Percentiles rank a stretch among this genome's conserved stretches.
These are phyloP conservation scores for Metschnikowia baotianmanensis DNA, from an alignment of 805 yeast genomes.

Conservation along the genomic window DNA sequence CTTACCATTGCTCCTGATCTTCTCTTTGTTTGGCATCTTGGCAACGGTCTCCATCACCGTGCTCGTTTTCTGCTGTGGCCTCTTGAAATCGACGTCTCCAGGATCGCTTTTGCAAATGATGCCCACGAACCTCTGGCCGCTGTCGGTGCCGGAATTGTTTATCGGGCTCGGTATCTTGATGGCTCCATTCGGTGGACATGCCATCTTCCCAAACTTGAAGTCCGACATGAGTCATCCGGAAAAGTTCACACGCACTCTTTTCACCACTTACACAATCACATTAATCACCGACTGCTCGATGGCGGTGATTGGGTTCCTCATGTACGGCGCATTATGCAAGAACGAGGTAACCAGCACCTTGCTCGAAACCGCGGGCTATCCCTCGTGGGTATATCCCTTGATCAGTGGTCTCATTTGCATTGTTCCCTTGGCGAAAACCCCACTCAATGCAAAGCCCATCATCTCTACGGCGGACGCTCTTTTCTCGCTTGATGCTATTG, in stretches of 20 bases:
- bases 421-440: slow-evolving; percentile 41
- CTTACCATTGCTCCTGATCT: slow-evolving; percentile 50
- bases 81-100: slow-evolving; percentile 38
- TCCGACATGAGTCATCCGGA: slow-evolving; percentile 72
- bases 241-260: slow-evolving; percentile 52
- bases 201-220: slow-evolving; percentile 74
- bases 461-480: slow-evolving; percentile 36
- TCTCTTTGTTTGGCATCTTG: slow-evolving; percentile 55
- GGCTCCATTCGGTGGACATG: slow-evolving; percentile 86
- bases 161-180: slow-evolving; percentile 61
- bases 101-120: slow-evolving; percentile 56
- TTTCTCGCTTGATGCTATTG: slow-evolving; percentile 19
- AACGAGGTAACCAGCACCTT: slow-evolving; percentile 81
- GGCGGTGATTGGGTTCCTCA: slow-evolving; percentile 67
- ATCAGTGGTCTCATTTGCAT: slow-evolving; percentile 36
- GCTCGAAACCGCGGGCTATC: slow-evolving; percentile 64
- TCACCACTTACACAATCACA: slow-evolving; percentile 57
- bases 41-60: slow-evolving; percentile 51
- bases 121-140: slow-evolving; percentile 36
- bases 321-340: slow-evolving; percentile 70
- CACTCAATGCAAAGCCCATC: slow-evolving; percentile 38
- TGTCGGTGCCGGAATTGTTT: slow-evolving; percentile 33
- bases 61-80: slow-evolving; percentile 48
- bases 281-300: slow-evolving; percentile 56
- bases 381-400: slow-evolving; percentile 46